Evolutionary conservation across 176 grass and related monocot genomes (phyloP).

Genomic region (Olyra latifolia): DNA sequence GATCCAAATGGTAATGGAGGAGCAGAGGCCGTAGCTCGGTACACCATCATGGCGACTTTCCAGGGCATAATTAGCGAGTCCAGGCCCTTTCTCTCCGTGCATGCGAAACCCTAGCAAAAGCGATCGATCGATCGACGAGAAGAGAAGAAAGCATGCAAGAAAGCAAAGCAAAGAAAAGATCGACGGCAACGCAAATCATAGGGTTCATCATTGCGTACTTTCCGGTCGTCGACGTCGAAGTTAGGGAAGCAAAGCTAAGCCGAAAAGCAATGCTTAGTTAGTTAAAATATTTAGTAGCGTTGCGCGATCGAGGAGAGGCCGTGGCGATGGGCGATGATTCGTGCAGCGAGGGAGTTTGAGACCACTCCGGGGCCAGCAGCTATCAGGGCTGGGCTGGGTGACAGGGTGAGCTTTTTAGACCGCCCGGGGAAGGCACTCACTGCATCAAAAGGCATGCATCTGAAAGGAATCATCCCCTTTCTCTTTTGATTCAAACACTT

Average conservation of each 20-base stretch:
- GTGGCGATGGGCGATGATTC: background rate
- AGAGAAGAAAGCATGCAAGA: background rate
- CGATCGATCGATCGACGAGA: background rate
- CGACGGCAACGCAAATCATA: slow-evolving; percentile 15
- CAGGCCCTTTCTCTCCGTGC: slow-evolving; percentile 15
- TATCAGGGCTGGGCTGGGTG: slow-evolving; percentile 10
- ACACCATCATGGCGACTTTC: background rate
- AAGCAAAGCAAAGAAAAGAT: background rate
- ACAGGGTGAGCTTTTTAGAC: slow-evolving; percentile 45
- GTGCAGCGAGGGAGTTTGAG: background rate
- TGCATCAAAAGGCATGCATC: slow-evolving; percentile 60
- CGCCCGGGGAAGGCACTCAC: slow-evolving; percentile 1
- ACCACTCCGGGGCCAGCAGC: slow-evolving; percentile 10
- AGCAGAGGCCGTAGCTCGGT: background rate
- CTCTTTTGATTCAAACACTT: slow-evolving; percentile 45
- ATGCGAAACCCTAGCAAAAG: slow-evolving; percentile 42
- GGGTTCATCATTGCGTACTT: slow-evolving; percentile 45
- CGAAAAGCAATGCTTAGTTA: slow-evolving; percentile 25
- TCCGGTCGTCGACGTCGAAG: slow-evolving; percentile 23
- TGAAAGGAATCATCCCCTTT: slow-evolving; percentile 56
- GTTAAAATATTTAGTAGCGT: background rate
- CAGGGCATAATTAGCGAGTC: slow-evolving; percentile 34
- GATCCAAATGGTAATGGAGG: slow-evolving; percentile 37
- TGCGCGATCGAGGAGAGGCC: slow-evolving; percentile 20
- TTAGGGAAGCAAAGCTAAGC: slow-evolving; percentile 16